Percentiles rank a stretch among this genome's conserved stretches.
phyloP scores from a whole-genome alignment of 2,329 filamentous ascomycete genomes.

The Sporothrix brunneoviolacea region DNA sequence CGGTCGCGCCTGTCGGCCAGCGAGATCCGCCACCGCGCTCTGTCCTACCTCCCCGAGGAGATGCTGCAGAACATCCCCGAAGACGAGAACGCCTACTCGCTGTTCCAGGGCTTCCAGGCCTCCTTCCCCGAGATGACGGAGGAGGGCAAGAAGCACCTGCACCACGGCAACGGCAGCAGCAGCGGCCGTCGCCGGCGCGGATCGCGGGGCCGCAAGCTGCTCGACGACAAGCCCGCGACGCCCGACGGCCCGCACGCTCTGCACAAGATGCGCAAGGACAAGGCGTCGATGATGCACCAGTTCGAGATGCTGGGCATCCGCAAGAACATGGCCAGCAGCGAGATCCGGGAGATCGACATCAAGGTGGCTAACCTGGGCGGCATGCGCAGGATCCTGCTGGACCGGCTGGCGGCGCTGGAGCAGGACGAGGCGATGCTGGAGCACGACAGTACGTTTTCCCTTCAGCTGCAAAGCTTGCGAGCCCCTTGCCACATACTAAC shows the following conservation, averaged over 20 bases:
- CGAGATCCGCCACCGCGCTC: constrained; percentile 90
- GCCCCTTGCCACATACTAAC: constrained; percentile 25
- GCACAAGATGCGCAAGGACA: constrained; percentile 70
- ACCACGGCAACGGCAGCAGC: constrained; percentile 28
- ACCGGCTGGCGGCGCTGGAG: constrained; percentile 77
- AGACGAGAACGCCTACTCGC: constrained; percentile 75
- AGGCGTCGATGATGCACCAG: constrained; percentile 70
- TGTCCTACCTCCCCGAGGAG: constrained; percentile 84
- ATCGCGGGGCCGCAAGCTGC: constrained; percentile 68
- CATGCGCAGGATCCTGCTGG: constrained; percentile 88
- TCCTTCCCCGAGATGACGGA: constrained; percentile 68
- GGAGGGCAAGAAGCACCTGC: constrained; percentile 56
- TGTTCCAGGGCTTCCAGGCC: constrained; percentile 95
- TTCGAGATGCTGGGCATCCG: constrained; percentile 86
- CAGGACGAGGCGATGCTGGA: constrained; percentile 86
- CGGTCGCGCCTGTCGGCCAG: constrained; percentile 82
- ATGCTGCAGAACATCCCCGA: constrained; percentile 85
- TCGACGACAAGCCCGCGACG: constrained; percentile 52
- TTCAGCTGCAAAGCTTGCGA: too few relatives aligned
- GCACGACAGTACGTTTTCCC: constrained; percentile 63
- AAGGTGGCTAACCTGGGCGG: constrained; percentile 90
- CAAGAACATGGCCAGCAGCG: constrained; percentile 95
- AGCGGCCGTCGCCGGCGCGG: constrained; percentile 59
- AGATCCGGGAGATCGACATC: constrained; percentile 93
- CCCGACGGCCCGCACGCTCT: constrained; percentile 59